Evolutionary conservation across 169 alveolate genomes (phyloP), one percentile per base, ranked within the genome.

Genomic region (Neospora caninum): DNA sequence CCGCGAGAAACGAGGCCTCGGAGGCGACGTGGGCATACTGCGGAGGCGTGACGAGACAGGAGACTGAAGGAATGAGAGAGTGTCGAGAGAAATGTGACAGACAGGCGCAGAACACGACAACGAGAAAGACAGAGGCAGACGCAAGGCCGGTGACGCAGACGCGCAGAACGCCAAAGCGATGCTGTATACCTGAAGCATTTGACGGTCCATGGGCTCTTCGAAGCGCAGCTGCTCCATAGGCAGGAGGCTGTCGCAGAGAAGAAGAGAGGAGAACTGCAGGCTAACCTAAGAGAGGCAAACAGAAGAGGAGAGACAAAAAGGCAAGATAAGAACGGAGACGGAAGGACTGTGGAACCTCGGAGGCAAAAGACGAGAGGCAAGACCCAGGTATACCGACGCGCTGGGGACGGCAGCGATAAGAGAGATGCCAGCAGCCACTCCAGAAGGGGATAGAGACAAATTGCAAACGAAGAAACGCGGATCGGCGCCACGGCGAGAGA

Each of bases 211-310:
- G 43, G 80, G 69, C 93, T 45, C 43, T 86, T 93, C 93, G 67
- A 93, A 93, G 18, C 64, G 92, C 83, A 93, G 84, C 84, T 86
- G 78, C 88, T 93, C 95, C 53, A 93, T 49, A 41, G 93, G 93
- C 34, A 43, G 80, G 13, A 86, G 54, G 80, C 45, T 67, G 73
- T 64, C 80, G 93, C 93, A 84, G 27, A 86, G 54, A 49, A 93
- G 93, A 38, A 53, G 36, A 78, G 88, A 91, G n/a, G 93, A 67
- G 87, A 93, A 93, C 27, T 86, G 95, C 22, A 93, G 93, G n/a
- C 93, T 92, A 27, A 93, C 95, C 95, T 86, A 80, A 38, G 45
- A 41, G 45, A 20, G 45, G 39, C 42, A 7, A 22, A 70, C 42
- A 70, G 86, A 78, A 16, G 27, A 78, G 39, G 45, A 4, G 45